These are phyloP conservation scores for Stephania japonica DNA, from an alignment of 164 flowering plant species.

Conservation along the genomic window DNA sequence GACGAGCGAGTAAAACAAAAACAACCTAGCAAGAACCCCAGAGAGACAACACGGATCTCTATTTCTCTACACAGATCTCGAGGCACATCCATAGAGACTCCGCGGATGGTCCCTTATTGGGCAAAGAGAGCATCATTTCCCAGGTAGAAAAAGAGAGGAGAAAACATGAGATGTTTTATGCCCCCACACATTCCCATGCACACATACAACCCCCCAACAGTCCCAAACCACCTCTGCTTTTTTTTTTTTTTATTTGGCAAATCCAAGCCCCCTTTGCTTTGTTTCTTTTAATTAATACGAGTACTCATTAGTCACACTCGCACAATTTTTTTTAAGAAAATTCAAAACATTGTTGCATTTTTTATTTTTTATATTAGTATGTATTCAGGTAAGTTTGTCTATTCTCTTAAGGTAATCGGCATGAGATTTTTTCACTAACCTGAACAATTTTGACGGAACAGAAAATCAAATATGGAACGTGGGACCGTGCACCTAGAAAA, in stretches of 20 bases:
- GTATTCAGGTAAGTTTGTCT: no score
- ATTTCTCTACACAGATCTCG: background rate
- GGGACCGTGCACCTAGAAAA: no score
- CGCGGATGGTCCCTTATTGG: background rate
- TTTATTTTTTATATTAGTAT: no score
- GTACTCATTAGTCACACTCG: conserved; percentile 18
- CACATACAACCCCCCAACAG: background rate
- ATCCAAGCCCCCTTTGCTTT: conserved; percentile 6
- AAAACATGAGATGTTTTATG: conserved; percentile 21
- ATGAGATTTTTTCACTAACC: no score
- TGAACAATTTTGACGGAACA: no score
- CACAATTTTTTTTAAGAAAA: conserved; percentile 18
- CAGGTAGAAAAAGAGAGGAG: background rate
- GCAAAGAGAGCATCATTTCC: background rate
- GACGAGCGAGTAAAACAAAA: conserved; percentile 30
- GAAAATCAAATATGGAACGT: no score
- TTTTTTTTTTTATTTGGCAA: background rate
- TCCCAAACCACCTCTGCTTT: background rate
- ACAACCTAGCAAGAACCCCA: conserved; percentile 1
- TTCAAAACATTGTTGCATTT: conserved; percentile 19
- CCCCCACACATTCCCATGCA: conserved; percentile 25
- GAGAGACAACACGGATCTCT: background rate
- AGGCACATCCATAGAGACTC: background rate
- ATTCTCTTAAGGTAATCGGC: no score
- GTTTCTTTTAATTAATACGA: conserved; percentile 1